phyloP scores from a whole-genome alignment of 768 basidiomycete species.

The Lactifluus piperatus region DNA sequence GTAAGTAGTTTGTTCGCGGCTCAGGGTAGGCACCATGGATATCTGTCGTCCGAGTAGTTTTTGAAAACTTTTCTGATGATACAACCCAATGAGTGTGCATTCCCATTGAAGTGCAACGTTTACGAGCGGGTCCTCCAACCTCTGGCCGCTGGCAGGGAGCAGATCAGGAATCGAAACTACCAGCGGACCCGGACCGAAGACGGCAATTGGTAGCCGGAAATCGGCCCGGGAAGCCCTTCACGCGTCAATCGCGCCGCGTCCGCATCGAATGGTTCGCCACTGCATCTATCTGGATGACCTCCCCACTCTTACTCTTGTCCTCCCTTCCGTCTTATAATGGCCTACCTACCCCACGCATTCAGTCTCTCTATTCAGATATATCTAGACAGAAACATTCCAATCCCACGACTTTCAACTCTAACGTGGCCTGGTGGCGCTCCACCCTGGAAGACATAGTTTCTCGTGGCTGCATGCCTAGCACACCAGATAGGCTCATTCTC shows the following conservation, averaged over 20 bases:
- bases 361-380: conserved; percentile 84
- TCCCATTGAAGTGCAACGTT: background rate
- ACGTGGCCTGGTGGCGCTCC: conserved; percentile 82
- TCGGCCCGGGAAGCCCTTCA: background rate
- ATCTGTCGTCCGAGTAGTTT: background rate
- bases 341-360: conserved; percentile 46
- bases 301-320: conserved; percentile 11
- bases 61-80: background rate
- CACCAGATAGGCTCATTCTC: conserved; percentile 48
- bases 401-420: conserved; percentile 70
- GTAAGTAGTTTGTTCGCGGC: background rate
- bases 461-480: conserved; percentile 42
- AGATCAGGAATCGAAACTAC: background rate
- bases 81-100: background rate
- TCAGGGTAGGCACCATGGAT: background rate
- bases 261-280: no score
- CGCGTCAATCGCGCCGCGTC: no score
- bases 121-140: background rate
- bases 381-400: conserved; percentile 78
- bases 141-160: no score
- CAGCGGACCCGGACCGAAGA: no score
- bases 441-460: conserved; percentile 54
- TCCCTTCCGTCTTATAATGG: conserved; percentile 39
- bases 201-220: no score
- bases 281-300: background rate